Percentiles rank a stretch among this genome's conserved stretches.
phyloP scores from a whole-genome alignment of 1,284 basidiomycete species.

The Erythrobasidium hasegawianum region DNA sequence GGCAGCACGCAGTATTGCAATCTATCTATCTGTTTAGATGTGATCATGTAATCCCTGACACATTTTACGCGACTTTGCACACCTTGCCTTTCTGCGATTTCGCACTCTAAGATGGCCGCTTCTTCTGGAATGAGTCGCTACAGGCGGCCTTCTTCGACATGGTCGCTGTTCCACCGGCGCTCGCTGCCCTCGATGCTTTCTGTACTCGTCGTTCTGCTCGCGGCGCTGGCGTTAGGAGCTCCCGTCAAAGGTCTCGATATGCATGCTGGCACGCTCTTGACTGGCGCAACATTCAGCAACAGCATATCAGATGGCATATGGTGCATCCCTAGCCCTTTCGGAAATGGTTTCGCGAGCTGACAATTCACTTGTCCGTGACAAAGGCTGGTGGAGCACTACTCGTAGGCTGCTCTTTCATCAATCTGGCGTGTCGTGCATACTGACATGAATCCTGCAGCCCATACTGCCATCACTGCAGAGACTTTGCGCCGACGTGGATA shows the following conservation, averaged over 20 bases:
- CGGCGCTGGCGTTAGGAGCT: slow-evolving; percentile 8
- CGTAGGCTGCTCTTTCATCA: slow-evolving; percentile 9
- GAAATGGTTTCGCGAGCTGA: neutral
- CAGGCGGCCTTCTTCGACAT: neutral
- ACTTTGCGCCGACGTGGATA: slow-evolving; percentile 76
- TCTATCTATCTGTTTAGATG: too few relatives aligned
- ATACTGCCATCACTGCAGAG: slow-evolving; percentile 66
- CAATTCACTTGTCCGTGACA: neutral
- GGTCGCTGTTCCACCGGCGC: too few relatives aligned
- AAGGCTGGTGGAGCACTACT: slow-evolving; percentile 45
- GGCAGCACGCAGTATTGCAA: too few relatives aligned
- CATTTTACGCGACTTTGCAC: neutral
- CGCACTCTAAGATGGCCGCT: too few relatives aligned
- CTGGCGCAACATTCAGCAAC: slow-evolving; percentile 17
- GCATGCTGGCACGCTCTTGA: slow-evolving; percentile 28
- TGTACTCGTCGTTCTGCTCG: too few relatives aligned
- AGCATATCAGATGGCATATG: slow-evolving; percentile 18
- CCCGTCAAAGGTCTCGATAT: slow-evolving; percentile 16
- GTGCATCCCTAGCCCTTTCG: neutral
- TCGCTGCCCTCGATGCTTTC: too few relatives aligned
- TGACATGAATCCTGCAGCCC: neutral
- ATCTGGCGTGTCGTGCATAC: too few relatives aligned
- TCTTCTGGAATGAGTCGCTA: neutral
- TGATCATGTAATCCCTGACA: too few relatives aligned
- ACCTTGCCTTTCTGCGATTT: neutral